A percentile compares a stretch with the other conserved stretches of the same genome.
Conservation (phyloP, 176 grass and related monocot genomes). For the Eleusine coracana region DNA sequence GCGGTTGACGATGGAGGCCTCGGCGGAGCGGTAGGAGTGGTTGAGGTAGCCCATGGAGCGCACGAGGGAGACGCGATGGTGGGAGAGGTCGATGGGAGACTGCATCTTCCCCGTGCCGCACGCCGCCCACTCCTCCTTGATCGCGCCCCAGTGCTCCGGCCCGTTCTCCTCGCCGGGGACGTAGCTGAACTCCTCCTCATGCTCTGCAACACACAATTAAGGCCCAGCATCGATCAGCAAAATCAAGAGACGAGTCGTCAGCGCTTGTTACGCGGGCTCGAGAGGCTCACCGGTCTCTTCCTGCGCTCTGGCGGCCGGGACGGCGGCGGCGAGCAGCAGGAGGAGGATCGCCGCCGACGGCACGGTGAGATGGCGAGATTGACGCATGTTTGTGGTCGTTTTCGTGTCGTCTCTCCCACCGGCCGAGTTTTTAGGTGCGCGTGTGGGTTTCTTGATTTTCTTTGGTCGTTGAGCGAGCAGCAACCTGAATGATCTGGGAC, state of each 20-base stretch:
- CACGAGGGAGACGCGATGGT: constrained; percentile 36
- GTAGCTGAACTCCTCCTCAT: constrained; percentile 71
- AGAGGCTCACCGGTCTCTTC: constrained; percentile 34
- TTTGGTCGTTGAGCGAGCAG: background rate
- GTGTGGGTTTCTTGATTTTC: too few species aligned
- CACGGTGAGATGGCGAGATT: background rate
- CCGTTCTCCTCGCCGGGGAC: constrained; percentile 27
- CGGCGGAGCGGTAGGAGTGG: constrained; percentile 52
- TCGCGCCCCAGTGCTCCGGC: constrained; percentile 61
- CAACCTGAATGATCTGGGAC: too few species aligned
- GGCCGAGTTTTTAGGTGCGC: background rate
- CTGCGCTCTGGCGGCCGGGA: constrained; percentile 40
- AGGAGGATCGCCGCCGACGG: constrained; percentile 7
- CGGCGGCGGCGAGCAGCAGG: background rate
- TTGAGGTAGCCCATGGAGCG: constrained; percentile 50
- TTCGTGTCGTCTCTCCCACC: background rate
- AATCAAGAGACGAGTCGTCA: background rate
- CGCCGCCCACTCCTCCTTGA: constrained; percentile 59
- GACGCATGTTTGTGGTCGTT: background rate
- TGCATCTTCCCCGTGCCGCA: constrained; percentile 64
- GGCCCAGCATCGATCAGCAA: too few species aligned
- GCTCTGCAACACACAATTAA: constrained; percentile 33
- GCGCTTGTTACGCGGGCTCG: background rate
- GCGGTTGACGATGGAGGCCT: constrained; percentile 55
- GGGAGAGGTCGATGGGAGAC: constrained; percentile 69